Percentiles rank a stretch among this genome's conserved stretches.
These are phyloP conservation scores for Claviceps pazoutovae DNA, from an alignment of 2,329 filamentous ascomycete genomes.

Conservation along the genomic window DNA sequence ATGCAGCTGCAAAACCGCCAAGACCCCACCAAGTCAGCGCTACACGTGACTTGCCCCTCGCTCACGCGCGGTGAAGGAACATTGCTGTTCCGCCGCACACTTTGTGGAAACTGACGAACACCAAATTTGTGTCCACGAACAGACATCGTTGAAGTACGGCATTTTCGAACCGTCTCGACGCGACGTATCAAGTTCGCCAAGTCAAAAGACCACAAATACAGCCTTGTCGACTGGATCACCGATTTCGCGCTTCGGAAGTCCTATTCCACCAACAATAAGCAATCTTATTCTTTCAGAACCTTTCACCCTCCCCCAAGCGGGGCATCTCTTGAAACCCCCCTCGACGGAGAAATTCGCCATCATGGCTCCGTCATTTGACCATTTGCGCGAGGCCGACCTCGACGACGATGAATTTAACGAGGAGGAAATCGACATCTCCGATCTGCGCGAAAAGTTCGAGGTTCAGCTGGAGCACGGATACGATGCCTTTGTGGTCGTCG, in stretches of 20 bases:
- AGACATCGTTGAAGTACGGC: not conserved
- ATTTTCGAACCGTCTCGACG: not conserved
- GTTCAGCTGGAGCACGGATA: slow-evolving; percentile 92
- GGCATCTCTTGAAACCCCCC: slow-evolving; percentile 23
- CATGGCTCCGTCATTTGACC: slow-evolving; percentile 86
- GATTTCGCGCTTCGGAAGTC: not conserved
- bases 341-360: slow-evolving; percentile 29
- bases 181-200: not conserved
- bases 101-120: slow-evolving; percentile 23
- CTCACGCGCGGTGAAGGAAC: slow-evolving; percentile 18
- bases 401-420: slow-evolving; percentile 76
- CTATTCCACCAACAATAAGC: not conserved
- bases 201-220: not conserved
- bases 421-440: slow-evolving; percentile 88
- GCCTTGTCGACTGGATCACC: not conserved
- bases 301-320: slow-evolving; percentile 17
- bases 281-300: slow-evolving; percentile 3
- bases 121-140: slow-evolving; percentile 23
- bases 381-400: slow-evolving; percentile 81
- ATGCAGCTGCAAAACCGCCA: slow-evolving; percentile 1
- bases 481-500: slow-evolving; percentile 91
- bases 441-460: slow-evolving; percentile 87
- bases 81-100: slow-evolving; percentile 29
- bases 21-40: slow-evolving; percentile 5
- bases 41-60: slow-evolving; percentile 30